Base-by-base conservation (phyloP, 805 yeast species). In the Dipodascus geniculatus region DNA sequence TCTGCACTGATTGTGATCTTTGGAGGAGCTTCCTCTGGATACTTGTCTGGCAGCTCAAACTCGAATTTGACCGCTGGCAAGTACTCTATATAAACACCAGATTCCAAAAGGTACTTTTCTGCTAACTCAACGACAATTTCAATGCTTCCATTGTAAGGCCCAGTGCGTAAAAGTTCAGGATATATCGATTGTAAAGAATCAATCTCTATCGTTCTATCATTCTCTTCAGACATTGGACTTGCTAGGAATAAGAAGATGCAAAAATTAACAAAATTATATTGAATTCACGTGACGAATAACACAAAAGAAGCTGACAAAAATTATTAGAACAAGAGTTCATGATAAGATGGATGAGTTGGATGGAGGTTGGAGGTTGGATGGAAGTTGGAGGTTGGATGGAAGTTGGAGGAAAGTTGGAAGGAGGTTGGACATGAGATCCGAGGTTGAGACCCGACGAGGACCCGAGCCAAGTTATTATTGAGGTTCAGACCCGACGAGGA, bases 171-270 rank as follows among this genome's bases (percentile, higher is more conserved):
- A 2, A 57, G 42, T 53, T 59, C 60, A 3, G 62, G 62, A 44
- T 49, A 59, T n/a, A 59, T 56, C 2, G 60, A 54, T 23, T 48
- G 50, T 35, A 59, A 47, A 1, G 56, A 55, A 22, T 55, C 54
- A 1, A 59, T 24, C 53, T 59, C 62, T 19, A 53, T 50, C 16
- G 11, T 44, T 47, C 53, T 49, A 23, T 38, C 51, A 16, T 52
- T 38, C 19, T 38, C 44, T 38, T 38, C 44, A n/a, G 44, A 38
- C 44, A 38, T 38, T 28, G 35, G 35, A 8, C n/a, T 28, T 28
- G 33, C 33, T 28, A 28, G 11, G 33, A 28, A 28, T 28, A 6
- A 6, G 33, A 28, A 28, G 33, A 28, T 28, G 6, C 11, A 6
- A 28, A 28, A n/a, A n/a, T n/a, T n/a, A n/a, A n/a, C n/a, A n/a